phyloP scores from a whole-genome alignment of 2,329 filamentous ascomycete species.

The Neurospora crassa region DNA sequence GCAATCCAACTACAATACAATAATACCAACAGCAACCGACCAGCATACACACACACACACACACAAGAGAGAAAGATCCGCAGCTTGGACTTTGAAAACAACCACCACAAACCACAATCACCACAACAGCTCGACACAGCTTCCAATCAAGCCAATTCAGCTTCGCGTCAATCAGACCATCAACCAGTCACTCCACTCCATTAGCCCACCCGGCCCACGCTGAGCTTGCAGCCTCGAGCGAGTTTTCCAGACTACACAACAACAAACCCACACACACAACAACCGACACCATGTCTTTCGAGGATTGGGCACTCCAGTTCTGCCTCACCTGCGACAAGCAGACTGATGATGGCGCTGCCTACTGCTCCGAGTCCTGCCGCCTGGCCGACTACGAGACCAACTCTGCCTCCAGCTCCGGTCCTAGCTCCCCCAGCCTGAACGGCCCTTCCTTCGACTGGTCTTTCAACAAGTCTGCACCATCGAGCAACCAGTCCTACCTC shows the following conservation, averaged over 20 bases:
- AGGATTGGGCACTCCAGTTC: slow-evolving; percentile 76
- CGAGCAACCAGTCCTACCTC: slow-evolving; percentile 50
- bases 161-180: not conserved
- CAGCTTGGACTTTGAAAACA: not conserved
- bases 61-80: not conserved
- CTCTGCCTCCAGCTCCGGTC: slow-evolving; percentile 43
- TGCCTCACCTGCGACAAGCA: slow-evolving; percentile 91
- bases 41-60: slow-evolving; percentile 4
- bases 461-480: slow-evolving; percentile 22
- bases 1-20: slow-evolving; percentile 10
- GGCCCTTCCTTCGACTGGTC: slow-evolving; percentile 41
- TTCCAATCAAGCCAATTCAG: not conserved
- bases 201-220: not conserved
- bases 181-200: not conserved
- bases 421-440: slow-evolving; percentile 46
- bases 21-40: slow-evolving; percentile 2
- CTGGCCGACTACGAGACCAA: slow-evolving; percentile 78
- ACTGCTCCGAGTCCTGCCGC: slow-evolving; percentile 88
- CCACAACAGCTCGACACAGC: slow-evolving; percentile 1
- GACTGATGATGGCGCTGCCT: slow-evolving; percentile 67
- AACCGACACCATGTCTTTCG: slow-evolving; percentile 39
- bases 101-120: not conserved
- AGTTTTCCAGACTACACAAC: not conserved
- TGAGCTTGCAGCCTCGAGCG: not conserved
- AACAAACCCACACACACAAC: slow-evolving; percentile 7